A percentile compares a stretch with the other conserved stretches of the same genome.
Evolutionary conservation across 345 rosid genomes (phyloP).

Genomic region (Cardamine chenopodiifolia): DNA sequence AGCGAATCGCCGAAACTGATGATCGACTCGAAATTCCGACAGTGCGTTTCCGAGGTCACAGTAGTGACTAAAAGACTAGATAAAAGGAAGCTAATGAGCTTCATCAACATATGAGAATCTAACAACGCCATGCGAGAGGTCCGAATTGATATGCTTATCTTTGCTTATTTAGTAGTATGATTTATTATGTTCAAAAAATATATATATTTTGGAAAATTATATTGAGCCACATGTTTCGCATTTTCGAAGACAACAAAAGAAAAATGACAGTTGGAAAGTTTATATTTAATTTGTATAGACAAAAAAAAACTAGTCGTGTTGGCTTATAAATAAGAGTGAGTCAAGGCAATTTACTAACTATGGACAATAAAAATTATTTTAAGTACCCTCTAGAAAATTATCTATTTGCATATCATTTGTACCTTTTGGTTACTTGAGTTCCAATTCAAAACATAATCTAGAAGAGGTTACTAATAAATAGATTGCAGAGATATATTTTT

Average conservation of each 20-base stretch:
- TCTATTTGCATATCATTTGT: not conserved
- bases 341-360: not conserved
- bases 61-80: not conserved
- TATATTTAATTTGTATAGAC: not conserved
- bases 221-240: not conserved
- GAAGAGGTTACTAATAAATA: not conserved
- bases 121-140: slow-evolving; percentile 25
- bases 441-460: not conserved
- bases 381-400: not conserved
- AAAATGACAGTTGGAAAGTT: not conserved
- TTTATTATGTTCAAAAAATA: too few species aligned
- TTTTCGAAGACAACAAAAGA: not conserved
- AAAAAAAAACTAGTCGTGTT: not conserved
- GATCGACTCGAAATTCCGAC: slow-evolving; percentile 41
- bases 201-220: too few species aligned
- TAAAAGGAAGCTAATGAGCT: slow-evolving; percentile 10
- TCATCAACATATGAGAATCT: not conserved
- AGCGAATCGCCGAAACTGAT: slow-evolving; percentile 64
- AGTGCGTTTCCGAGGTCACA: not conserved
- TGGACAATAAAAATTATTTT: not conserved
- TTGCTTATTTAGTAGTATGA: too few species aligned
- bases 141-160: not conserved
- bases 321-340: not conserved
- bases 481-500: not conserved
- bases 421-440: not conserved